Evolutionary conservation across 2,329 filamentous ascomycete genomes (phyloP).

Genomic region (Teratosphaeria zuluensis): DNA sequence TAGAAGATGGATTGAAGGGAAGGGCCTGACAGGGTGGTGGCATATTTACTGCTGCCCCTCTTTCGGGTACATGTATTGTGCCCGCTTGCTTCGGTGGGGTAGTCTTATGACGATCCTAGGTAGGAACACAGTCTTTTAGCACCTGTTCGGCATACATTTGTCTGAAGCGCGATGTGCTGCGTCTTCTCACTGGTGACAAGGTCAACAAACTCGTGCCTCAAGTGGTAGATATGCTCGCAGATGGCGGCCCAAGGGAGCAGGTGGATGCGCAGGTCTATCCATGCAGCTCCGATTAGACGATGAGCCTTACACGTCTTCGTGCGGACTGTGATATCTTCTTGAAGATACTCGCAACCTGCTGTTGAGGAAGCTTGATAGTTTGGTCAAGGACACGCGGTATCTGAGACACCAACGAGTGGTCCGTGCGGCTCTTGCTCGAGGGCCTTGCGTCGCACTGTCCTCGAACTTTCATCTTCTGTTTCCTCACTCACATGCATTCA

Average conservation of each 20-base stretch:
- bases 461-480: background rate
- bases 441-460: background rate
- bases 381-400: too few relatives aligned
- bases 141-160: background rate
- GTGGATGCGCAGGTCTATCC: background rate
- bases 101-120: background rate
- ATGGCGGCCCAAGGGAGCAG: background rate
- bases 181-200: background rate
- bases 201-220: background rate
- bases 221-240: background rate
- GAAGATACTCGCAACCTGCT: too few relatives aligned
- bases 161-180: background rate
- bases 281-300: background rate
- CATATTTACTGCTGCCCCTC: background rate
- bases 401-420: too few relatives aligned
- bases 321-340: background rate
- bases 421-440: too few relatives aligned
- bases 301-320: background rate
- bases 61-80: background rate
- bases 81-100: background rate
- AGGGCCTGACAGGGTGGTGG: background rate
- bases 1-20: background rate
- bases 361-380: too few relatives aligned
- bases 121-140: background rate
- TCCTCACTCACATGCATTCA: background rate